Base-by-base conservation (phyloP, 495 filamentous ascomycete genomes). In the Tuber calosporum region DNA sequence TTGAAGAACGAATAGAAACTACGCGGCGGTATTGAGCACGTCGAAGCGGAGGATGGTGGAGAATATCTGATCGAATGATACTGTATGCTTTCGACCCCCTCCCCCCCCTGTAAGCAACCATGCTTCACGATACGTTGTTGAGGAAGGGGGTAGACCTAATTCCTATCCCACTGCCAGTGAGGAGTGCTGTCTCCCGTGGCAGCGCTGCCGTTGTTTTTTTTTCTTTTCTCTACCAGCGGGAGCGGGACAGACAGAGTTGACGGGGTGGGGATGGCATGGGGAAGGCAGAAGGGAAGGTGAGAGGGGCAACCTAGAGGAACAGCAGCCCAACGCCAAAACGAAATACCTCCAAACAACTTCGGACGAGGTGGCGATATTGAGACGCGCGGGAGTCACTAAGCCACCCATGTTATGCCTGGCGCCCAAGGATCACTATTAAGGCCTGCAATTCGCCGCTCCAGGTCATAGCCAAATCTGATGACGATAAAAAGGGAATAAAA, bases 51-150 rank as follows among this genome's bases (percentile, higher is more conserved):
- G 53, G 48, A 73, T 73, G 17, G 68, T 69, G 76, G 72, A 77
- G 36, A 69, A 45, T 78, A 73, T 73, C 40, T 78, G 48, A 73
- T 73, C 76, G 76, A 78, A 78, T 78, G 74, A 73, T 78, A 68
- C 58, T 42, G 69, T 72, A 69, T 76, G 74, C 75, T 69, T 70
- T 66, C 26, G n/a, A 73, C 71, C 70, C 74, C 53, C 53, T n/a
- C 53, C n/a, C 53, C n/a, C 26, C 53, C 53, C 53, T 62, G 53
- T 62, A 62, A 62, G 53, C n/a, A 62, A 30, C 26, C 53, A 62
- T 62, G 53, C n/a, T 62, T 30, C 53, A 62, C 53, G 53, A 62
- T 30, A 62, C n/a, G 11, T 62, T 26, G 53, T 30, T 30, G 11
- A 6, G 53, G 53, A 62, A 30, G 9, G 53, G 53, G 53, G 53